A percentile compares a stretch with the other conserved stretches of the same genome.
phyloP scores from a whole-genome alignment of 129 eudicot species.

The Glebionis coronaria region DNA sequence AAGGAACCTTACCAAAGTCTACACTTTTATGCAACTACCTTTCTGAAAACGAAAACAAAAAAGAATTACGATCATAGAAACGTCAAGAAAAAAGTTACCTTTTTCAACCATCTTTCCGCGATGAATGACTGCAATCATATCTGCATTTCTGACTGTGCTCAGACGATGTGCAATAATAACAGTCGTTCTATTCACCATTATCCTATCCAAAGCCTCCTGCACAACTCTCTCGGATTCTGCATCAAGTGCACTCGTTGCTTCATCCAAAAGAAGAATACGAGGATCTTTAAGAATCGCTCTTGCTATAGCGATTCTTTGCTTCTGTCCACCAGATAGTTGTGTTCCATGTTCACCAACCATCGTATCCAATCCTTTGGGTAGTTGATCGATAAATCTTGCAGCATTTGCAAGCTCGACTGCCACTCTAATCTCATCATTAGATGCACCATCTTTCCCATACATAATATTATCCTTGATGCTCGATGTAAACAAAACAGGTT shows the following conservation, averaged over 20 bases:
- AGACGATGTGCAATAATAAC: conserved; percentile 77
- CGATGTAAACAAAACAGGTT: conserved; percentile 62
- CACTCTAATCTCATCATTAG: conserved; percentile 19
- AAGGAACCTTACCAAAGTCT: background rate
- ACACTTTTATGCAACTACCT: too few relatives aligned
- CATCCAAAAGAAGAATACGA: conserved; percentile 67
- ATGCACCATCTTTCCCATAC: conserved; percentile 63
- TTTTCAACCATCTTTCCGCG: conserved; percentile 74
- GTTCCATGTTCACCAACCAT: conserved; percentile 90
- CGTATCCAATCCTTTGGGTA: conserved; percentile 74
- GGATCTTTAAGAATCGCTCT: conserved; percentile 77
- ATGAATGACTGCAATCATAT: conserved; percentile 76
- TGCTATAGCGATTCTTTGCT: conserved; percentile 84
- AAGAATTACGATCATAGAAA: too few relatives aligned
- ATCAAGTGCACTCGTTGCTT: conserved; percentile 89
- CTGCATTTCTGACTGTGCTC: conserved; percentile 68
- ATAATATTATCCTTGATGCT: conserved; percentile 74
- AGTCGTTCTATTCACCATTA: conserved; percentile 76
- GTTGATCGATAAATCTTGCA: conserved; percentile 60
- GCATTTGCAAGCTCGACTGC: conserved; percentile 45
- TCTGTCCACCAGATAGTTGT: conserved; percentile 82
- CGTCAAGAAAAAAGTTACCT: conserved; percentile 33
- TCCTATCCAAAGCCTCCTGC: conserved; percentile 79
- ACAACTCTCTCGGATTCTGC: conserved; percentile 80
- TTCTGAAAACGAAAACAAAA: too few relatives aligned